Conservation (phyloP, 2,329 filamentous ascomycete species). For the Epichloe elymi region DNA sequence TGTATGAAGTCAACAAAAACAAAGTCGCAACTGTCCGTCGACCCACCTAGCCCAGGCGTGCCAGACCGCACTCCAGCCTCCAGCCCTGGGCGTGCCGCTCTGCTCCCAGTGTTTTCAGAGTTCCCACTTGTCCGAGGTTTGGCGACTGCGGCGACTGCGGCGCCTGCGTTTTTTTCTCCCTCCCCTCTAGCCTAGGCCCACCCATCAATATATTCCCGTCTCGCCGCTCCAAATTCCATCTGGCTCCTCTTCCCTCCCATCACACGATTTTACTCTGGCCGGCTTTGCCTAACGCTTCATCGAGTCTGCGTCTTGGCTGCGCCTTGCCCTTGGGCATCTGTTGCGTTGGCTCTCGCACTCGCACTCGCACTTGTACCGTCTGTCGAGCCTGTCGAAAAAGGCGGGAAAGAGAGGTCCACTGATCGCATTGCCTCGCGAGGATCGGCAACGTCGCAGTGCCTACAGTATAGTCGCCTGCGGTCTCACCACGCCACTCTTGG, state of each 20-base stretch:
- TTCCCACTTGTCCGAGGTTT: neutral
- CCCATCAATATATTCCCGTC: constrained; percentile 6
- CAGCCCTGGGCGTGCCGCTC: neutral
- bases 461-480: neutral
- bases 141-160: constrained; percentile 1
- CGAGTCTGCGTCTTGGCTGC: constrained; percentile 1
- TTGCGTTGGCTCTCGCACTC: neutral
- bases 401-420: neutral
- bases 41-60: no score
- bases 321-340: constrained; percentile 3
- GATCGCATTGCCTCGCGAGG: neutral
- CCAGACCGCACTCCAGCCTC: no score
- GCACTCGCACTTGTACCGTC: neutral
- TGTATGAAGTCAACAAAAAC: neutral
- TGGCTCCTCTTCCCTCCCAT: neutral
- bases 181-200: constrained; percentile 4
- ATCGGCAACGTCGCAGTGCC: constrained; percentile 6
- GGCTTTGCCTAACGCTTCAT: neutral
- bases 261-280: neutral
- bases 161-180: constrained; percentile 2
- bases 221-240: constrained; percentile 1
- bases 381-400: neutral
- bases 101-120: neutral
- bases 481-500: constrained; percentile 9
- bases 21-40: neutral